Evolutionary conservation across 2,329 filamentous ascomycete genomes (phyloP).

Genomic region (Paecilomyces variotii): DNA sequence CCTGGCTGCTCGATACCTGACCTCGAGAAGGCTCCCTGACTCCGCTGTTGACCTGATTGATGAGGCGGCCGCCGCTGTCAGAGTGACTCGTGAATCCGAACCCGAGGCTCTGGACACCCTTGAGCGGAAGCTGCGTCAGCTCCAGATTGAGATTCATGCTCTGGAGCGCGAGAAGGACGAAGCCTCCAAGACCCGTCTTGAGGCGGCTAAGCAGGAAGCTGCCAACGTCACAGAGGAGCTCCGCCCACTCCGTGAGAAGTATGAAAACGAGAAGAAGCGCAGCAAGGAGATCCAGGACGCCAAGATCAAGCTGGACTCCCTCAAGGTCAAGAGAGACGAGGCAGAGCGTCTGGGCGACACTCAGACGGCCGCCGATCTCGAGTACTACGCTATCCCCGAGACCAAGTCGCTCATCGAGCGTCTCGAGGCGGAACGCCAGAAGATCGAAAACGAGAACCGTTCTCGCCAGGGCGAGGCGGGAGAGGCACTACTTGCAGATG

Average conservation of each 20-base stretch:
- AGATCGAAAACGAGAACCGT: conserved; percentile 61
- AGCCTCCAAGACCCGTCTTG: conserved; percentile 74
- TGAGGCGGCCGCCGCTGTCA: conserved; percentile 91
- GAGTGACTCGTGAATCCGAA: conserved; percentile 90
- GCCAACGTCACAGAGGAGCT: conserved; percentile 93
- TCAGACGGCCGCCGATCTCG: conserved; percentile 80
- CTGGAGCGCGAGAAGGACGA: conserved; percentile 91
- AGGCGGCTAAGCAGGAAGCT: conserved; percentile 78
- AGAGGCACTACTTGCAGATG: conserved; percentile 74
- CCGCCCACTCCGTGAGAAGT: conserved; percentile 85
- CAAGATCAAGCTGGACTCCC: conserved; percentile 86
- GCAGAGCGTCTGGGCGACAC: conserved; percentile 83
- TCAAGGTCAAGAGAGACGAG: conserved; percentile 87
- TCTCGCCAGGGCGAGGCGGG: conserved; percentile 52
- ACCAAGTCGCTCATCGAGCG: conserved; percentile 71
- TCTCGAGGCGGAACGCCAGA: conserved; percentile 72
- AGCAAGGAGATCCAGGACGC: conserved; percentile 88
- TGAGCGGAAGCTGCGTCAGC: conserved; percentile 79
- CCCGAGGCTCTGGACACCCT: conserved; percentile 93
- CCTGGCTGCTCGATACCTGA: conserved; percentile 87
- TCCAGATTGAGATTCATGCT: conserved; percentile 96
- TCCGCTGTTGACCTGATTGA: conserved; percentile 96
- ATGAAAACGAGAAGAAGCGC: conserved; percentile 84
- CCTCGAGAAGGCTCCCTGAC: conserved; percentile 80
- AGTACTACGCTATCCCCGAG: conserved; percentile 96